Evolutionary conservation across 805 yeast species (phyloP).

Genomic region (Pichia rugopelliculosa): DNA sequence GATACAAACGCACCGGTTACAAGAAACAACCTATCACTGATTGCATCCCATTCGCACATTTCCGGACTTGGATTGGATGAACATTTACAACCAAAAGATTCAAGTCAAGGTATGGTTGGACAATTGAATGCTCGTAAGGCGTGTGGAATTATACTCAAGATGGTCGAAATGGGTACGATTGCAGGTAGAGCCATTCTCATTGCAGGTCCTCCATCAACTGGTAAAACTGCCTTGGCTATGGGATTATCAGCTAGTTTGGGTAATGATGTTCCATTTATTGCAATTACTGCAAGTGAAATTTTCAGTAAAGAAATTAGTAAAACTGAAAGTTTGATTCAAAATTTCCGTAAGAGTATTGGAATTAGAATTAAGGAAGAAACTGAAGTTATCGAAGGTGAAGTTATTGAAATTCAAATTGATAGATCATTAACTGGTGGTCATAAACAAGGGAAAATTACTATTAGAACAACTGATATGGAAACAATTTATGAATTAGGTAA

Average conservation of each 20-base stretch:
- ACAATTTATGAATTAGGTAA: conserved; percentile 57
- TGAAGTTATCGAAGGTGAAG: conserved; percentile 98
- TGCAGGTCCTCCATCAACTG: conserved; percentile 98
- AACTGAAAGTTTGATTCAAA: conserved; percentile 94
- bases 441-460: conserved; percentile 69
- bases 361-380: conserved; percentile 93
- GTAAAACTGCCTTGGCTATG: conserved; percentile 93
- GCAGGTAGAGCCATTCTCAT: conserved; percentile 92
- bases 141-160: conserved; percentile 89
- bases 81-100: conserved; percentile 70
- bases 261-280: conserved; percentile 95
- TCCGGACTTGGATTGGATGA: conserved; percentile 93
- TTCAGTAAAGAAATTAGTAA: conserved; percentile 95
- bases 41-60: conserved; percentile 94
- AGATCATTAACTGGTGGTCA: conserved; percentile 91
- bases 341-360: conserved; percentile 94
- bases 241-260: conserved; percentile 96
- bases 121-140: conserved; percentile 78
- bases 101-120: conserved; percentile 87
- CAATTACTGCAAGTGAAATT: conserved; percentile 90
- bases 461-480: conserved; percentile 85
- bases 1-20: not conserved
- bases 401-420: conserved; percentile 91
- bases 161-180: conserved; percentile 86
- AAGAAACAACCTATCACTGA: conserved; percentile 21